Evolutionary conservation across 176 grass and related monocot species (phyloP).

Genomic region (Oropetium thomaeum): DNA sequence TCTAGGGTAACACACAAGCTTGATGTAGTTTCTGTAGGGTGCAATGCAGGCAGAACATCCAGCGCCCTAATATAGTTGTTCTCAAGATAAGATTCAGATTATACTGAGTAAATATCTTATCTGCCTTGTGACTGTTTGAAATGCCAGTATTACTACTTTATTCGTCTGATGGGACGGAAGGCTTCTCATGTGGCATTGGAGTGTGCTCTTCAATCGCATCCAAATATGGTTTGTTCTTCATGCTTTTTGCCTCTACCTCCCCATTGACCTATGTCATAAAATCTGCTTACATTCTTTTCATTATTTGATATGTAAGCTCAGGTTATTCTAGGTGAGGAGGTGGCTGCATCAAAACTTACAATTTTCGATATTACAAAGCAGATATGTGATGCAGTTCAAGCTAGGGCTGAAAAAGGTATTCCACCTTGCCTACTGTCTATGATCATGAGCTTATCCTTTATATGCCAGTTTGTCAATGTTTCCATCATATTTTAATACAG

Average conservation of each 20-base stretch:
- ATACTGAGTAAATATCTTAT: constrained; percentile 15
- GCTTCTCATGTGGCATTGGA: constrained; percentile 98
- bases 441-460: neutral
- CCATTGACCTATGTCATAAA: neutral
- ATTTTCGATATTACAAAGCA: constrained; percentile 98
- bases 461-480: constrained; percentile 6
- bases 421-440: neutral
- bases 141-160: constrained; percentile 97
- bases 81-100: constrained; percentile 7
- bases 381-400: constrained; percentile 92
- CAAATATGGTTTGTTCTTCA: constrained; percentile 70
- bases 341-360: constrained; percentile 90
- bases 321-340: constrained; percentile 97
- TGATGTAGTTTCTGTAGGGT: neutral
- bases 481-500: constrained; percentile 35
- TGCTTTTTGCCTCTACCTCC: neutral
- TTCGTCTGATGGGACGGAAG: constrained; percentile 97
- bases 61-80: neutral
- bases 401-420: constrained; percentile 75
- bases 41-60: neutral
- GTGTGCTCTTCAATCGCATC: constrained; percentile 96
- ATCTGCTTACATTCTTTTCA: constrained; percentile 9
- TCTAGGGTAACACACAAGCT: neutral
- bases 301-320: constrained; percentile 31
- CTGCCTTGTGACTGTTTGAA: constrained; percentile 26